phyloP scores from a whole-genome alignment of 176 grass and related monocot species.

The Calamus simplicifolius region DNA sequence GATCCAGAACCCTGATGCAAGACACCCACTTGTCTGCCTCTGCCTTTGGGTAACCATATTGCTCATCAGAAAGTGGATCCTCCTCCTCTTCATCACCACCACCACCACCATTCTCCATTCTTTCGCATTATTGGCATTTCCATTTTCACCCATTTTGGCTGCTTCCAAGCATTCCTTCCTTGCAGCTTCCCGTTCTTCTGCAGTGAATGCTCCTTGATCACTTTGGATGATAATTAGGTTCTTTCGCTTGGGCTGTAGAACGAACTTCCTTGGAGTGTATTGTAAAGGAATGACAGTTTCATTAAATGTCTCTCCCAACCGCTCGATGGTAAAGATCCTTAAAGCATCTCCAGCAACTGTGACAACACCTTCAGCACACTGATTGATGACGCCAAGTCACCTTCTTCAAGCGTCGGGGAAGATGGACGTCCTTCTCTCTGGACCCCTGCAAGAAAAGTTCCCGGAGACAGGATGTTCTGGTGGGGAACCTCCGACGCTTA shows the following conservation, averaged over 20 bases:
- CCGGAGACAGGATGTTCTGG: too few relatives aligned
- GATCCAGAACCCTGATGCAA: constrained; percentile 98
- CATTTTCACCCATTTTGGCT: constrained; percentile 58
- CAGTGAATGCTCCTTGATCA: constrained; percentile 77
- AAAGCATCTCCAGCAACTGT: constrained; percentile 84
- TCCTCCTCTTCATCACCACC: constrained; percentile 54
- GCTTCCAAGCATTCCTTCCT: constrained; percentile 85
- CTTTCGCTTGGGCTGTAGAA: constrained; percentile 78
- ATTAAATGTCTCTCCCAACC: constrained; percentile 89
- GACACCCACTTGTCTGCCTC: constrained; percentile 90
- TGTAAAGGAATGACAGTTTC: constrained; percentile 79
- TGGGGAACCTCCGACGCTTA: too few relatives aligned
- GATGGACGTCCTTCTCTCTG: too few relatives aligned
- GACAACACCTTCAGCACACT: constrained; percentile 96
- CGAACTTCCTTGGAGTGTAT: constrained; percentile 95
- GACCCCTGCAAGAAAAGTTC: too few relatives aligned
- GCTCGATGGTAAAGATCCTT: constrained; percentile 92
- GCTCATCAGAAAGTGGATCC: constrained; percentile 83
- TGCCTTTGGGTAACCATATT: constrained; percentile 91
- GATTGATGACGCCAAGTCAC: too few relatives aligned
- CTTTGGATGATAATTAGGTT: constrained; percentile 85
- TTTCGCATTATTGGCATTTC: constrained; percentile 47
- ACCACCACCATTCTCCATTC: constrained; percentile 86
- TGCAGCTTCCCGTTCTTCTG: constrained; percentile 84
- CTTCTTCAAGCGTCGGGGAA: too few relatives aligned